A percentile compares a stretch with the other conserved stretches of the same genome.
phyloP scores from a whole-genome alignment of 1,284 basidiomycete species.

The Marasmius tenuissimus region DNA sequence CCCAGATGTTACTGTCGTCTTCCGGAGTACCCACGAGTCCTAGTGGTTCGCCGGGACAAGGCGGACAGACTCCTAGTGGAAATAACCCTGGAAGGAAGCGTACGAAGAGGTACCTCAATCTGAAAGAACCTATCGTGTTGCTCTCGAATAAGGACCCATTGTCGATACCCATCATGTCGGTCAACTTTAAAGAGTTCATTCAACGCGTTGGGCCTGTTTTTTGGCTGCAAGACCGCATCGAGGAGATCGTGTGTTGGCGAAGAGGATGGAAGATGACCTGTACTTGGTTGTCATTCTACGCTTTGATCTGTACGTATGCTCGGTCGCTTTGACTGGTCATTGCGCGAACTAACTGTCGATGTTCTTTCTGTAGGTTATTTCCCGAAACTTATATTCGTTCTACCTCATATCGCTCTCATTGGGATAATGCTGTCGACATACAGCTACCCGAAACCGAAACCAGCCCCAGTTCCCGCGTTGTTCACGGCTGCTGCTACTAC shows the following conservation, averaged over 20 bases:
- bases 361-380: constrained; percentile 54
- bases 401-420: constrained; percentile 60
- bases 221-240: constrained; percentile 76
- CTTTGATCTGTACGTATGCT: constrained; percentile 61
- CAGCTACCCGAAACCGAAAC: constrained; percentile 33
- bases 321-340: neutral
- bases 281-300: constrained; percentile 67
- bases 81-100: constrained; percentile 20
- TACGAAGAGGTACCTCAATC: constrained; percentile 11
- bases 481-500: constrained; percentile 6
- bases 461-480: constrained; percentile 14
- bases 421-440: constrained; percentile 58
- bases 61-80: neutral
- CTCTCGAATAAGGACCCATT: constrained; percentile 60
- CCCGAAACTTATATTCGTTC: constrained; percentile 60
- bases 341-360: neutral
- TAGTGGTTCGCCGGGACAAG: neutral
- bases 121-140: constrained; percentile 24
- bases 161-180: constrained; percentile 68
- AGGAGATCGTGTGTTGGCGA: constrained; percentile 75
- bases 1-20: constrained; percentile 17
- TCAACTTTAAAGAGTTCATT: constrained; percentile 74
- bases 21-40: constrained; percentile 12
- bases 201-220: constrained; percentile 66
- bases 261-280: constrained; percentile 64